These are phyloP conservation scores for Scheffersomyces lignicola DNA, from an alignment of 1,139 yeast genomes.

Conservation along the genomic window DNA sequence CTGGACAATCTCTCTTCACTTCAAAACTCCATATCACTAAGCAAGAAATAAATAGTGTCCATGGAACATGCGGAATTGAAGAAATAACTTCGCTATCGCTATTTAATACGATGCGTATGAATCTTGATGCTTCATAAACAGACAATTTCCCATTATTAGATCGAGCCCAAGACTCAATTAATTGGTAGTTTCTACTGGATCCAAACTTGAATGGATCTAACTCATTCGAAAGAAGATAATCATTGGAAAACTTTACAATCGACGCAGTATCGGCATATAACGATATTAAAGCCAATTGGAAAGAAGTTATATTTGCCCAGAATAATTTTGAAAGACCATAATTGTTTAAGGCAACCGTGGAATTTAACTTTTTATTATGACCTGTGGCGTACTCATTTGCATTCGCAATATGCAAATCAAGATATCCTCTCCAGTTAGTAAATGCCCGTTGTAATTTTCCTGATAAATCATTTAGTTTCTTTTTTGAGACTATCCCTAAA, in stretches of 20 bases:
- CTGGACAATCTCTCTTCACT: conserved; percentile 3
- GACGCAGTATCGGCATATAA: conserved; percentile 8
- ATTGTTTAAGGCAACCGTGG: conserved; percentile 12
- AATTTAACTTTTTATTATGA: neutral
- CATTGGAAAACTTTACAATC: conserved; percentile 2
- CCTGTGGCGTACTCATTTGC: conserved; percentile 1
- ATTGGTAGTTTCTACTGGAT: conserved; percentile 11
- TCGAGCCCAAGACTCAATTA: conserved; percentile 17
- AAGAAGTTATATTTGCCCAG: conserved; percentile 20
- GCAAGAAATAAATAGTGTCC: conserved; percentile 16
- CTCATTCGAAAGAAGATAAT: conserved; percentile 2
- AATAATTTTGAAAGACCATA: conserved; percentile 20
- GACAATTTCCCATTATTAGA: conserved; percentile 19
- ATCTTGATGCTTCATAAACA: conserved; percentile 17
- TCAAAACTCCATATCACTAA: conserved; percentile 20
- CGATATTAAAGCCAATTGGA: conserved; percentile 15
- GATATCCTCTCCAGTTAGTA: conserved; percentile 36
- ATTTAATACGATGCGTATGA: conserved; percentile 13
- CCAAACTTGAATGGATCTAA: conserved; percentile 1
- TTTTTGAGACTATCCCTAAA: conserved; percentile 19
- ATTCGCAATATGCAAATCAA: conserved; percentile 30
- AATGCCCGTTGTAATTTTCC: conserved; percentile 31
- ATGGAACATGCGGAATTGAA: conserved; percentile 19
- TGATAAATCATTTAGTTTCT: conserved; percentile 16
- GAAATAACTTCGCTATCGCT: conserved; percentile 15